Base-by-base conservation (phyloP, 768 basidiomycete genomes). In the Suillus discolor region DNA sequence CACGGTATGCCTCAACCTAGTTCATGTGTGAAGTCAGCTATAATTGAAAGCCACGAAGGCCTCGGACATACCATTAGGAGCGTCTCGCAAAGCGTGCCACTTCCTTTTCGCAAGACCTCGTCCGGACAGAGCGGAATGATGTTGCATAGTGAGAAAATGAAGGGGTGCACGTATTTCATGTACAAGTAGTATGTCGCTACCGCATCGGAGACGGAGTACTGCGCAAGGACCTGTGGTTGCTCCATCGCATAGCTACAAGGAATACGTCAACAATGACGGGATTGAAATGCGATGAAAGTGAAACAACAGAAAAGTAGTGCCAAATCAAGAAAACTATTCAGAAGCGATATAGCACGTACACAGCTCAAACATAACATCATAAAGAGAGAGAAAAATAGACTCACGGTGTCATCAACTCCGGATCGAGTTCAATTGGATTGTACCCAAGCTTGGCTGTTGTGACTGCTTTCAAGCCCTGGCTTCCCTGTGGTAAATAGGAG, bases 81-180 rank as follows among this genome's bases (percentile, higher is more conserved):
- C 0, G 97, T 99, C 78, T 99, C 97, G 73, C 97, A 99, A 36
- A 99, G 83, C 1, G 97, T 99, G 11, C 97, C 97, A 73, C 88
- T 93, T 41, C 97, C 97, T 77, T 99, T 99, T 61, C 97, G 84
- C 69, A 99, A 78, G 6, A 99, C 97, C 67, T 99, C 97, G 71
- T 99, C 97, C 3, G 97, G 96, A 72, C 90, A 90, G 62, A 99
- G 85, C 13, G 97, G 97, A 70, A 99, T 99, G 77, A 99, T 99
- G 82, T 97, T 99, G 79, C 97, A 99, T 44, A 99, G 80, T 11
- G 97, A 99, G 81, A 99, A 99, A 68, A 99, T 94, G 84, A 99
- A 99, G 0, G 97, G 97, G 73, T 99, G 96, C 12, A 99, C 96
- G 72, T 99, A 99, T 96, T 99, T 99, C 97, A 99, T 99, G 80